Evolutionary conservation across 78 protist genomes (phyloP), one percentile per base, ranked within the genome.

Genomic region (Dictyostelium brefeldianum): DNA sequence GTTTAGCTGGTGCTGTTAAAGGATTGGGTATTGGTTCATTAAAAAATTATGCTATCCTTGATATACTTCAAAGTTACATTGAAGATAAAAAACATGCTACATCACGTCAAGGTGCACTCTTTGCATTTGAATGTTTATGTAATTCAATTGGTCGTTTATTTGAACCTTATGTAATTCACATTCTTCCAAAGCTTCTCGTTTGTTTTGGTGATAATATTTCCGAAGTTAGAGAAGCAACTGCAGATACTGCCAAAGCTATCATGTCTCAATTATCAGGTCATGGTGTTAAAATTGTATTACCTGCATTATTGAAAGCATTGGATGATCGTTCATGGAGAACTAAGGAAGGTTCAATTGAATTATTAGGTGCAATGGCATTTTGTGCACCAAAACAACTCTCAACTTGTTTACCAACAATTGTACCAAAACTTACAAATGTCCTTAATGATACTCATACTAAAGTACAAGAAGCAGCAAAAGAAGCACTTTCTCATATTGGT

Each of bases 331-430:
- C 78, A 69, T 98, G 99, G 99, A 91, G 98, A 46, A 96, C 98
- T 7, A 97, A 97, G 94, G 95, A 95, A 46, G 96, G 95, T 20
- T 29, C 92, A 36, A 90, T 84, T 36, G 96, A 92, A 29, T 57
- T 97, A 57, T 78, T 97, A 10, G 99, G 99, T 65, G 73, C 97
- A 25, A 97, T 98, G 99, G 98, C 99, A 11, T 89, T 65, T 84
- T 97, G 98, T 81, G 96, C 98, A 0, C 99, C 99, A 4, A 85
- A 96, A 82, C 98, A 97, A 93, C 91, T 99, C 31, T 89, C 97
- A 11, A 31, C 95, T 9, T 89, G 96, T 69, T 95, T 99, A 56
- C 99, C 99, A 22, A 59, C 67, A 36, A 85, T 98, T 43, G 98
- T 99, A 79, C 99, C 99, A 17, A 87, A 75, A 47, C 81, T 98